Conservation (phyloP, 2,329 filamentous ascomycete genomes). For the Curvularia spicifera region DNA sequence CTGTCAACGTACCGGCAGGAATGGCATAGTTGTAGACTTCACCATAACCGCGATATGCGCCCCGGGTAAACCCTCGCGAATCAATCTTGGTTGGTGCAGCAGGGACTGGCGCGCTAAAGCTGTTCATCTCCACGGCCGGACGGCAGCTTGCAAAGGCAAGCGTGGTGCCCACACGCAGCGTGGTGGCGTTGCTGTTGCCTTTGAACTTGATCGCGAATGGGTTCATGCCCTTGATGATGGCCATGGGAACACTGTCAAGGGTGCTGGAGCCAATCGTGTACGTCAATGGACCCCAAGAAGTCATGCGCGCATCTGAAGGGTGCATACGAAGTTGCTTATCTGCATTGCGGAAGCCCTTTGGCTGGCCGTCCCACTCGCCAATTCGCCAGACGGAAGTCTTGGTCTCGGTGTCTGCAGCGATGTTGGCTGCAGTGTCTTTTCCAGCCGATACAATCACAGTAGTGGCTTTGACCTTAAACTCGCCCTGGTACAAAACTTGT, state of each 20-base stretch:
- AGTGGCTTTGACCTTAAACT: constrained; percentile 61
- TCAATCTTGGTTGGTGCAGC: constrained; percentile 67
- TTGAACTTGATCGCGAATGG: constrained; percentile 67
- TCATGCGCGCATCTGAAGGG: constrained; percentile 69
- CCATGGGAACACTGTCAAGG: constrained; percentile 67
- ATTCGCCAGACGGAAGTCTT: constrained; percentile 67
- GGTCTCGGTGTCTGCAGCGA: constrained; percentile 57
- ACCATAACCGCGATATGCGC: constrained; percentile 68
- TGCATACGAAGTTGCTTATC: constrained; percentile 73
- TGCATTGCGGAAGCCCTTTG: constrained; percentile 67
- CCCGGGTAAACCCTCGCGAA: constrained; percentile 69
- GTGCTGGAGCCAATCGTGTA: constrained; percentile 66
- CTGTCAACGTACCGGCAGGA: constrained; percentile 63
- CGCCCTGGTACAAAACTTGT: constrained; percentile 69
- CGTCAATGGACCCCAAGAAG: constrained; percentile 64
- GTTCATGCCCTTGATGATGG: constrained; percentile 67
- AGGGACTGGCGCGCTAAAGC: constrained; percentile 58
- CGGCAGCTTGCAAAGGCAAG: constrained; percentile 66
- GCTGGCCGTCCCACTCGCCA: constrained; percentile 68
- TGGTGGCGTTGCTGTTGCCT: constrained; percentile 60
- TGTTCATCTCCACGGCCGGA: constrained; percentile 64
- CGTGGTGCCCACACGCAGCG: constrained; percentile 69
- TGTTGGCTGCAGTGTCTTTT: constrained; percentile 57
- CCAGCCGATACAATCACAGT: constrained; percentile 58
- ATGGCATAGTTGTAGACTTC: constrained; percentile 70